These are phyloP conservation scores for Prunus campanulata DNA, from an alignment of 306 rosid species.

Conservation along the genomic window DNA sequence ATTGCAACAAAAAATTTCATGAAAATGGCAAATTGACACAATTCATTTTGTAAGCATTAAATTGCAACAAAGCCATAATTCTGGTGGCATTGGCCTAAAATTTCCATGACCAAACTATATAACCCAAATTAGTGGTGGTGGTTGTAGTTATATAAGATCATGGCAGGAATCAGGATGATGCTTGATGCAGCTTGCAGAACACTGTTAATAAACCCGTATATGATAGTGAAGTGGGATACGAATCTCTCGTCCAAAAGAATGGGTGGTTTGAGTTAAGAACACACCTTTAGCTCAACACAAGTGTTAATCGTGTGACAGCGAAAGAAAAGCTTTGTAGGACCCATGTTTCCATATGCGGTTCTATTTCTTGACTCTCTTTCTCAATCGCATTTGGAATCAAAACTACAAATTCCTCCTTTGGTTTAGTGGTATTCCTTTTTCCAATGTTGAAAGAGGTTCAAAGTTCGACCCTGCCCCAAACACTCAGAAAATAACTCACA, in stretches of 20 bases:
- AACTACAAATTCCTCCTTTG: no score
- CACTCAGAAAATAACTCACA: no score
- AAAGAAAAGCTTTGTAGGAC: background rate
- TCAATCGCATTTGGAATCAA: background rate
- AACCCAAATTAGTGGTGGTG: background rate
- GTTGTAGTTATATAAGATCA: background rate
- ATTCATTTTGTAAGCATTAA: no score
- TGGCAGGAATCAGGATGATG: background rate
- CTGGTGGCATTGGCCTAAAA: no score
- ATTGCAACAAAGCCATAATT: no score
- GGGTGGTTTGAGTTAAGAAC: background rate
- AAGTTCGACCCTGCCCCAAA: no score
- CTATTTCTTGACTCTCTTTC: background rate
- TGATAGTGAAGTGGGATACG: slow-evolving; percentile 5
- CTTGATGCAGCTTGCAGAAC: background rate
- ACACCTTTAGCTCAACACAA: background rate
- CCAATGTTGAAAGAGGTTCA: no score
- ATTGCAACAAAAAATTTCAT: no score
- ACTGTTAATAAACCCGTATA: background rate
- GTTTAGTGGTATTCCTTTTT: no score
- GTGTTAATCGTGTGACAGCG: background rate
- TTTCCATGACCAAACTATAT: no score
- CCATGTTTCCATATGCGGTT: background rate
- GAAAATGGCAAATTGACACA: no score
- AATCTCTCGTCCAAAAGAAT: background rate